A percentile compares a stretch with the other conserved stretches of the same genome.
phyloP scores from a whole-genome alignment of 768 basidiomycete species.

The Tremella fuciformis region DNA sequence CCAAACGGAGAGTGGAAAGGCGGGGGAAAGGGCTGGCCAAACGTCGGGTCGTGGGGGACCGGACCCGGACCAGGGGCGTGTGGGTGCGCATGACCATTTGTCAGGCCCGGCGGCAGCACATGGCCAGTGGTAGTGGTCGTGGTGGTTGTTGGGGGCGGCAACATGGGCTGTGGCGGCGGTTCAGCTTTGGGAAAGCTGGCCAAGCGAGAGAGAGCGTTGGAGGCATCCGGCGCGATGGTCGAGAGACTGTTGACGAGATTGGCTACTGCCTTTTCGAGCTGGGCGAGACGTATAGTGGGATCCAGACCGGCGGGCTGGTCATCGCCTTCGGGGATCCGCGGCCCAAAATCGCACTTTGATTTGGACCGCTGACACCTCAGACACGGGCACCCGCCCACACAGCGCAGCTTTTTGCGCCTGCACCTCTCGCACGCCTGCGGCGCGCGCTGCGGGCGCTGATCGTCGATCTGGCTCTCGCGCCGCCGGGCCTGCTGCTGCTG shows the following conservation, averaged over 20 bases:
- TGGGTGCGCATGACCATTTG: too few species aligned
- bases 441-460: constrained; percentile 16
- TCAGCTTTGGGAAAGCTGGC: neutral
- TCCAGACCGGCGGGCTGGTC: neutral
- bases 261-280: constrained; percentile 17
- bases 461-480: constrained; percentile 7
- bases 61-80: too few species aligned
- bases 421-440: constrained; percentile 36
- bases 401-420: constrained; percentile 32
- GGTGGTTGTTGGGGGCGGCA: neutral
- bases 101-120: too few species aligned
- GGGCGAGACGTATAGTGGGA: constrained; percentile 13
- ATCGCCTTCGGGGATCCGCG: constrained; percentile 1
- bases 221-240: constrained; percentile 1
- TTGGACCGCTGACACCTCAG: constrained; percentile 23
- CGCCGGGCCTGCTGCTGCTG: neutral
- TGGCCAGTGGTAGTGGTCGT: neutral
- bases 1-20: constrained; percentile 8
- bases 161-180: neutral
- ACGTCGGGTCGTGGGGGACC: neutral
- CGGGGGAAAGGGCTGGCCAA: neutral
- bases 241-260: constrained; percentile 10
- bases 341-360: constrained; percentile 28
- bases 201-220: constrained; percentile 3
- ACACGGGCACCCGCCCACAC: constrained; percentile 36